Base-by-base conservation (phyloP, 2,329 filamentous ascomycete genomes). In the Cladosporium phlei region DNA sequence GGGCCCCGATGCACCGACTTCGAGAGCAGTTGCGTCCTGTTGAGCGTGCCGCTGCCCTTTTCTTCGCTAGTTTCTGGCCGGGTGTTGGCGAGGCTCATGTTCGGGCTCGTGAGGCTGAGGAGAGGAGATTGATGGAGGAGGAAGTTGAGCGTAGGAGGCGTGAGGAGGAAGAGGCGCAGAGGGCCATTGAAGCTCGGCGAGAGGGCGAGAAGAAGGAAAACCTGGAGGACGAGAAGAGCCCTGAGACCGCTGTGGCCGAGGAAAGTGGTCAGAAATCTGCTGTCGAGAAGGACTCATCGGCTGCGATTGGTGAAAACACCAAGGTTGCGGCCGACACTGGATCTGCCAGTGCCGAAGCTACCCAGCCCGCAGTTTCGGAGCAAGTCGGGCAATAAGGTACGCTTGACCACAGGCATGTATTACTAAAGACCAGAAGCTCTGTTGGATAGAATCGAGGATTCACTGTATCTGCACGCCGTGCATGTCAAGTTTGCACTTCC, bases 51-150 rank as follows among this genome's bases (percentile, higher is more conserved):
- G 57, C 79, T 30, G 77, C 77, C n/a, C 66, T 83, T n/a, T 80
- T 83, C 50, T 59, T 83, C 25, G 79, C 79, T 0, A 81, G 76
- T 60, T 58, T 83, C 39, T 75, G 80, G 59, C 80, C 80, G 1
- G 80, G 80, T 0, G 69, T 83, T 20, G 79, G 80, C 0, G 80
- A 83, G 59, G 68, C 77, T 6, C 77, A 80, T 59, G 75, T 83
- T 11, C 67, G 72, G 52, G 78, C 75, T 20, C 69, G 74, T 12
- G 70, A 75, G 52, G 67, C 67, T 47, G 64, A 65, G 44, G 63
- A 64, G 45, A 48, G 59, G 38, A 47, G 60, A 27, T 34, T 50
- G 27, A 48, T 46, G 10, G 59, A 60, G 34, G 59, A 59, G 47
- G 60, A 58, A 30, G 52, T 58, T 27, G 58, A 55, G 19, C 54